Percentiles rank a stretch among this genome's conserved stretches.
Evolutionary conservation across 2,329 filamentous ascomycete genomes (phyloP).

Genomic region (Madurella fahalii): DNA sequence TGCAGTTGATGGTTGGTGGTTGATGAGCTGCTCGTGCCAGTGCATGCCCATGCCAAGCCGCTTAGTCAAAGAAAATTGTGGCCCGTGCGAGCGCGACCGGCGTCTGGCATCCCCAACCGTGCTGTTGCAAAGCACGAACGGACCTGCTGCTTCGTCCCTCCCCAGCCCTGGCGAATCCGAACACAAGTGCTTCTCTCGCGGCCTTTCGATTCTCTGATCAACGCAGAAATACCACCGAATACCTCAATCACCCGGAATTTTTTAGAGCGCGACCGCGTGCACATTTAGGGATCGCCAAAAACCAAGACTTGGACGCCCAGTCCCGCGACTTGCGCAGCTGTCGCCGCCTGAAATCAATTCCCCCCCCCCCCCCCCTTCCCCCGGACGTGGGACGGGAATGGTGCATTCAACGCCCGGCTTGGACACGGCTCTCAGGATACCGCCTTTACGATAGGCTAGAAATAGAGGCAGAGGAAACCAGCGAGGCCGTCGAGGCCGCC

Average conservation of each 20-base stretch:
- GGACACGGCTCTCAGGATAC: slow-evolving; percentile 19
- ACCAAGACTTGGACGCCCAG: not conserved
- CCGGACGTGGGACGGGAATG: slow-evolving; percentile 18
- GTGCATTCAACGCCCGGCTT: slow-evolving; percentile 12
- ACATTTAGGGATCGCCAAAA: not conserved
- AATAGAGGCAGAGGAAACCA: slow-evolving; percentile 8
- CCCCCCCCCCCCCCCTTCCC: not conserved
- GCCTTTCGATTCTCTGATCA: not conserved
- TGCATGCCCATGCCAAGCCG: slow-evolving; percentile 4
- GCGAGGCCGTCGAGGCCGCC: slow-evolving; percentile 17
- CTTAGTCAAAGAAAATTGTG: slow-evolving; percentile 8
- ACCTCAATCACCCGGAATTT: not conserved
- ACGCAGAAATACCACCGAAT: not conserved
- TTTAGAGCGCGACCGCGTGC: not conserved
- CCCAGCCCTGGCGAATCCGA: not conserved
- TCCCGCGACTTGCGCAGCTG: slow-evolving; percentile 6
- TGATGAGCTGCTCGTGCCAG: not conserved
- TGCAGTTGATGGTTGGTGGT: slow-evolving; percentile 1
- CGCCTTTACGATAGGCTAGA: slow-evolving; percentile 17
- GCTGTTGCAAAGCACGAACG: slow-evolving; percentile 9
- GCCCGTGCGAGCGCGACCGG: slow-evolving; percentile 8
- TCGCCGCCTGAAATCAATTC: not conserved
- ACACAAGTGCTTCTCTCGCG: not conserved
- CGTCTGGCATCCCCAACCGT: slow-evolving; percentile 12
- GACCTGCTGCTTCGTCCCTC: slow-evolving; percentile 7